phyloP scores from a whole-genome alignment of 495 filamentous ascomycete species.

The Penicillium verhagenii region DNA sequence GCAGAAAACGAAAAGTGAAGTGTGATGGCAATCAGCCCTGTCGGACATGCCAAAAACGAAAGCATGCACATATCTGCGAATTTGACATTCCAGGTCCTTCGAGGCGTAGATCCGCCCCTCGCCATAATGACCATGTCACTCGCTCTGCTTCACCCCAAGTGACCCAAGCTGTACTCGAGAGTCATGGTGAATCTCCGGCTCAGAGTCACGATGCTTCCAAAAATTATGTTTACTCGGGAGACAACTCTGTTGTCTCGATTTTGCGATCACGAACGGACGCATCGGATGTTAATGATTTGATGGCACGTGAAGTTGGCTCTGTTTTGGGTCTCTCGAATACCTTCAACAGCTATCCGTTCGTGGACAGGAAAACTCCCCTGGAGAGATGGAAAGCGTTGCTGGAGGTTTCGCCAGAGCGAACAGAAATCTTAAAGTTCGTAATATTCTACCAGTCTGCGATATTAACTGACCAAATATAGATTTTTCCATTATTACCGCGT shows the following conservation, averaged over 20 bases:
- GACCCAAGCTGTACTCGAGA: background rate
- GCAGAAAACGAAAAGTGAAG: conserved; percentile 43
- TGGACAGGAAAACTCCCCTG: conserved; percentile 27
- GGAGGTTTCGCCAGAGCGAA: conserved; percentile 27
- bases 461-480: conserved; percentile 11
- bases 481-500: conserved; percentile 51
- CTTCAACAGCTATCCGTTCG: conserved; percentile 66
- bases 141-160: background rate
- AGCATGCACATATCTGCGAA: conserved; percentile 38
- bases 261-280: conserved; percentile 36
- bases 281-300: conserved; percentile 55
- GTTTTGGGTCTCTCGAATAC: conserved; percentile 75
- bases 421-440: conserved; percentile 36
- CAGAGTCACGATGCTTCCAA: conserved; percentile 24
- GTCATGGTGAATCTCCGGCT: background rate
- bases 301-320: conserved; percentile 32
- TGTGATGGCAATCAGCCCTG: conserved; percentile 36
- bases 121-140: background rate
- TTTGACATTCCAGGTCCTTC: conserved; percentile 18
- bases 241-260: conserved; percentile 38
- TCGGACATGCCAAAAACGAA: conserved; percentile 30
- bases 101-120: background rate
- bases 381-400: conserved; percentile 33
- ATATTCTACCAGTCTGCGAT: background rate
- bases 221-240: conserved; percentile 44